Base-by-base conservation (phyloP, 441 rosid species). In the Mallotus japonicus region DNA sequence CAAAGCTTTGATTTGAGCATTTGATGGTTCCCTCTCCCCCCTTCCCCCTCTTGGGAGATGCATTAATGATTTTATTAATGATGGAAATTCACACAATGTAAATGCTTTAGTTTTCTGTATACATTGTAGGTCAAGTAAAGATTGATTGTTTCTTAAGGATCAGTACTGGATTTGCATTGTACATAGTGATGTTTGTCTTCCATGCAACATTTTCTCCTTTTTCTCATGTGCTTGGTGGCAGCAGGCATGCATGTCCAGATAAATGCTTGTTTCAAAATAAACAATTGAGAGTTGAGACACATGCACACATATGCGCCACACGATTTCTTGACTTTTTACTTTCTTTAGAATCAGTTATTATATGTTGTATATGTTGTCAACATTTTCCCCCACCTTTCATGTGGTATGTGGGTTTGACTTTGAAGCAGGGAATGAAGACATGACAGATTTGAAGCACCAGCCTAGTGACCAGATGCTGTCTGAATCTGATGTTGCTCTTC, bases 401-500 rank as follows among this genome's bases (percentile, higher is more conserved):
- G 75, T 79, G 76, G 73, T 76, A 74, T 46, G 16, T 37, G 65
- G 74, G 44, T 69, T 82, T 62, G 69, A 28, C 42, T 58, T 73
- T 70, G 65, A 65, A 73, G 58, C 84, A 91, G 98, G 87, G 73
- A 80, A 80, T 85, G 91, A 79, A 66, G 83, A 82, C 74, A 79
- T 80, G 78, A 81, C 81, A 19, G 85, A 78, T 64, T 67, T 76
- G 75, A 85, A 83, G 83, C 85, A 82, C 72, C 74, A 74, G 16
- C 54, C 80, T 4, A 79, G 86, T 67, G 87, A 86, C 54, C 88
- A 83, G 70, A 75, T 83, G 80, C 76, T 76, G 20, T 80, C 88
- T 8, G 86, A 76, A 74, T 75, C 92, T 47, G 92, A 84, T 57
- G 80, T 74, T 79, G 67, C 84, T 69, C 89, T 92, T 46, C 95